Evolutionary conservation across 1,284 basidiomycete species (phyloP).

Genomic region (Microbotryum saponariae): DNA sequence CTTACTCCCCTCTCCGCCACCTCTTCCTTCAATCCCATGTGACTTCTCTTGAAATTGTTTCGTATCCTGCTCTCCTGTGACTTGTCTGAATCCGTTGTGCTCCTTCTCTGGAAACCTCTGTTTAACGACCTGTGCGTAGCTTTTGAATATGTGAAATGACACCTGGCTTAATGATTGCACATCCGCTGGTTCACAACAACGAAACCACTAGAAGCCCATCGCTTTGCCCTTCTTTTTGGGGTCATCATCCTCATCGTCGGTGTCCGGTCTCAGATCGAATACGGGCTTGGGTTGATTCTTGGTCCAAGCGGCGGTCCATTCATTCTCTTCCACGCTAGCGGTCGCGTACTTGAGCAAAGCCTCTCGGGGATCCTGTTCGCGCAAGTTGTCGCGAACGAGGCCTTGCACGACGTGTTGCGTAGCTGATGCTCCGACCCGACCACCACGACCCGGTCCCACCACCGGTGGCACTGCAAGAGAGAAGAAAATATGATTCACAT

Average conservation of each 20-base stretch:
- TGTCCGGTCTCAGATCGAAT: constrained; percentile 17
- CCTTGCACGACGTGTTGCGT: constrained; percentile 92
- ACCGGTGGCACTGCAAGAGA: constrained; percentile 63
- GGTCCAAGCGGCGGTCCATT: constrained; percentile 29
- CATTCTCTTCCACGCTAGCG: constrained; percentile 34
- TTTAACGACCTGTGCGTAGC: too few relatives aligned
- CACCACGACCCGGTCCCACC: constrained; percentile 81
- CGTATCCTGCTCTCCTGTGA: too few relatives aligned
- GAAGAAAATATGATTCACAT: neutral
- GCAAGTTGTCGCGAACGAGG: constrained; percentile 74
- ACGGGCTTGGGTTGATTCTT: constrained; percentile 30
- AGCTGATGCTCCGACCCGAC: constrained; percentile 87
- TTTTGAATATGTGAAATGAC: too few relatives aligned
- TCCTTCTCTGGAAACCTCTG: too few relatives aligned
- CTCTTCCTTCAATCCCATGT: too few relatives aligned
- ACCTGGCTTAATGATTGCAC: too few relatives aligned
- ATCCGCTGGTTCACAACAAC: too few relatives aligned
- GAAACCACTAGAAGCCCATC: too few relatives aligned
- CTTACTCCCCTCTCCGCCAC: too few relatives aligned
- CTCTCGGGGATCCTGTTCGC: constrained; percentile 90
- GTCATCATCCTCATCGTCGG: constrained; percentile 17
- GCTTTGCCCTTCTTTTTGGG: neutral
- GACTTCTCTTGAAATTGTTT: too few relatives aligned
- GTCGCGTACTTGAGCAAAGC: constrained; percentile 89
- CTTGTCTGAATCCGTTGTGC: too few relatives aligned